Conservation (phyloP, 306 rosid species). For the Abrus precatorius region DNA sequence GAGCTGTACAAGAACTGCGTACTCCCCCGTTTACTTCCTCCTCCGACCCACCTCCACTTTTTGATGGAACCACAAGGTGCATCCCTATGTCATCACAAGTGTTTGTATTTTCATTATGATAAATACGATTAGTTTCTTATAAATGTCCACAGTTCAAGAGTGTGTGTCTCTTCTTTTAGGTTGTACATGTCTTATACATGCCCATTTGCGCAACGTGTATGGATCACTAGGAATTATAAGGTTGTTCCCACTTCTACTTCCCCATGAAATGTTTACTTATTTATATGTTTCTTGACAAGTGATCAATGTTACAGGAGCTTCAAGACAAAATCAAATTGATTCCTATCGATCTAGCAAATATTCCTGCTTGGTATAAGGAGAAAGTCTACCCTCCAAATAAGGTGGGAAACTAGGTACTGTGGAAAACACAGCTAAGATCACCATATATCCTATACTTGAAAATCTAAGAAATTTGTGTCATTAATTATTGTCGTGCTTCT, state of each 20-base stretch:
- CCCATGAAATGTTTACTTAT: neutral
- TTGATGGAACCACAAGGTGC: constrained; percentile 71
- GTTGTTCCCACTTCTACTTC: constrained; percentile 34
- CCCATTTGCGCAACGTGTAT: constrained; percentile 71
- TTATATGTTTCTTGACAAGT: neutral
- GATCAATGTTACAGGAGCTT: constrained; percentile 53
- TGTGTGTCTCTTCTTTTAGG: constrained; percentile 32
- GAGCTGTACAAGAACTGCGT: neutral
- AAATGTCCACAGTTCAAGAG: too few relatives aligned
- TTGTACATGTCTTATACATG: constrained; percentile 53
- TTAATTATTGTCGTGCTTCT: too few relatives aligned
- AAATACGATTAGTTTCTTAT: too few relatives aligned
- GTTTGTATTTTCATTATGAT: too few relatives aligned
- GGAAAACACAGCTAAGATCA: too few relatives aligned
- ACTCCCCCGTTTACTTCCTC: constrained; percentile 54
- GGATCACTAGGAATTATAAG: constrained; percentile 74
- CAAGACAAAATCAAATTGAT: constrained; percentile 66
- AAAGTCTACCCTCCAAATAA: constrained; percentile 71
- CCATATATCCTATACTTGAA: too few relatives aligned
- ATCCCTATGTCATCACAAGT: too few relatives aligned
- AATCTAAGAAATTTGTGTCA: too few relatives aligned
- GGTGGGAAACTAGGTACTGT: constrained; percentile 31
- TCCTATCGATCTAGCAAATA: constrained; percentile 55
- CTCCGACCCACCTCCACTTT: constrained; percentile 63
- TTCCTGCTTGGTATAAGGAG: constrained; percentile 80